A percentile compares a stretch with the other conserved stretches of the same genome.
Conservation (phyloP, 1,139 yeast genomes). For the Groenewaldozyma auringiensis region DNA sequence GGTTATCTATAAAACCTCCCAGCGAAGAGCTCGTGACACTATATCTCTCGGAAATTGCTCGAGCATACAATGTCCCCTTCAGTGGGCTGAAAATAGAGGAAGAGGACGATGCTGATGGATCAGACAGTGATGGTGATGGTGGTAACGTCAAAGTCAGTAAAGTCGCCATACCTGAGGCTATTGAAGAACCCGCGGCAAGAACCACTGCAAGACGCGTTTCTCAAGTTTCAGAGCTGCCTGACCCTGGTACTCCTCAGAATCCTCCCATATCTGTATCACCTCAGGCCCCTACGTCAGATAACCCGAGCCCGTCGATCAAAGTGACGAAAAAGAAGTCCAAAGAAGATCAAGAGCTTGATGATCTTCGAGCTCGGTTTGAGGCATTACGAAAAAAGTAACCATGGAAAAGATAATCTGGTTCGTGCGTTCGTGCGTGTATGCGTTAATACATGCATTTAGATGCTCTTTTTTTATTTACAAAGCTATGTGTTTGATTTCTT, state of each 20-base stretch:
- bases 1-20: constrained; percentile 67
- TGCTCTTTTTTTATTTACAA: not conserved
- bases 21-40: constrained; percentile 54
- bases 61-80: constrained; percentile 69
- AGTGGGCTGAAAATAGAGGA: constrained; percentile 44
- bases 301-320: constrained; percentile 33
- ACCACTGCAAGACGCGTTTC: constrained; percentile 19
- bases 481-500: not conserved
- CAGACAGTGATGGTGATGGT: constrained; percentile 26
- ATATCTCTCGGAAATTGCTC: constrained; percentile 74
- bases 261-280: constrained; percentile 42
- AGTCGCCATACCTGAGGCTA: constrained; percentile 7
- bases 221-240: constrained; percentile 19
- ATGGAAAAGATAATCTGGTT: not conserved
- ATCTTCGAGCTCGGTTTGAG: constrained; percentile 46
- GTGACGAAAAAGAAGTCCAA: constrained; percentile 12
- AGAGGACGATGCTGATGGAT: constrained; percentile 28
- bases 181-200: constrained; percentile 19
- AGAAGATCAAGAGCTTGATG: constrained; percentile 42
- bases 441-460: not conserved
- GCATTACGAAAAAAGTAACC: constrained; percentile 36
- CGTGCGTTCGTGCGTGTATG: not conserved
- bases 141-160: constrained; percentile 21
- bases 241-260: constrained; percentile 24
- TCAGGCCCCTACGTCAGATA: constrained; percentile 42